These are phyloP conservation scores for Elaeagnus macrophylla DNA, from an alignment of 306 rosid species.

Conservation along the genomic window DNA sequence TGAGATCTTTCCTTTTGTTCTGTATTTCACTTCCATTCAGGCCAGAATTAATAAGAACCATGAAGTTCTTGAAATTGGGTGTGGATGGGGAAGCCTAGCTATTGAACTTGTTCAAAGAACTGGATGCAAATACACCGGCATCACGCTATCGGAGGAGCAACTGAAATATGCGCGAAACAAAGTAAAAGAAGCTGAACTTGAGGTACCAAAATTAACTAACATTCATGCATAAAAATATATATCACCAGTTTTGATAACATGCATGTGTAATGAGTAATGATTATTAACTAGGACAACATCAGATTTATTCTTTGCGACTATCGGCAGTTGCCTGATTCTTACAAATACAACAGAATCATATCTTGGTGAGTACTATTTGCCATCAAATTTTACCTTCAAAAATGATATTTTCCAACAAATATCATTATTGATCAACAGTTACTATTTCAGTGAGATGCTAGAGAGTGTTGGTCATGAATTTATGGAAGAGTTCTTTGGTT, in stretches of 20 bases:
- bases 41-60: constrained; percentile 54
- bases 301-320: constrained; percentile 71
- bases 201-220: constrained; percentile 29
- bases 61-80: constrained; percentile 80
- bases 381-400: background rate
- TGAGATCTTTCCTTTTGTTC: background rate
- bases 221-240: too few relatives aligned
- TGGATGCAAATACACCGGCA: constrained; percentile 78
- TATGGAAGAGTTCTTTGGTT: constrained; percentile 72
- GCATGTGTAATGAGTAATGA: background rate
- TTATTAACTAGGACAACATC: constrained; percentile 37
- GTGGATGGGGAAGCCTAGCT: constrained; percentile 93
- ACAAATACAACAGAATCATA: constrained; percentile 66
- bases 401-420: background rate
- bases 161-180: constrained; percentile 57
- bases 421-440: background rate
- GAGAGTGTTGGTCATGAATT: constrained; percentile 81
- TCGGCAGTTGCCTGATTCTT: constrained; percentile 51
- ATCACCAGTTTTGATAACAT: too few relatives aligned
- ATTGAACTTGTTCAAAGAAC: constrained; percentile 70
- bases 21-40: constrained; percentile 22
- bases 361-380: constrained; percentile 51
- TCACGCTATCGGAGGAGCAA: constrained; percentile 77
- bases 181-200: constrained; percentile 66
- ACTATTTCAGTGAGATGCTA: constrained; percentile 63